phyloP scores from a whole-genome alignment of 78 protist genomes.

The Bodo saltans region DNA sequence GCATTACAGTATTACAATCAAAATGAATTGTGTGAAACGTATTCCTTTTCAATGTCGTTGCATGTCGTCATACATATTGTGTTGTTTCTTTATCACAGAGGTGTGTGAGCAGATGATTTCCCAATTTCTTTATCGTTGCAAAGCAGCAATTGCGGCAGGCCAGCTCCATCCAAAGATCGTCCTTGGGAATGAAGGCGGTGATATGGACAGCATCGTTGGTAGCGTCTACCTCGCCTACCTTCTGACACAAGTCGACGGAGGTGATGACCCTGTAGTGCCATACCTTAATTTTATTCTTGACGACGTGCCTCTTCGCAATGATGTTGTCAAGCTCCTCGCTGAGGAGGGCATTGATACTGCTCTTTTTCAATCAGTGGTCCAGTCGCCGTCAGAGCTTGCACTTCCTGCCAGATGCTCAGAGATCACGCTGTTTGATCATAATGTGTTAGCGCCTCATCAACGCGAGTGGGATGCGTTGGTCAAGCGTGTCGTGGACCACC shows the following conservation, averaged over 20 bases:
- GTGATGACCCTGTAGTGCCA: neutral
- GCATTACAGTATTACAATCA: too few relatives aligned
- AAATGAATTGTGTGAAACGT: too few relatives aligned
- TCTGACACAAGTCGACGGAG: neutral
- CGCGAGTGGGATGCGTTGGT: neutral
- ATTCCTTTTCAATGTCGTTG: too few relatives aligned
- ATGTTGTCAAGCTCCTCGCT: neutral
- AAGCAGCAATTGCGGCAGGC: too few relatives aligned
- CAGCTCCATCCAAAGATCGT: too few relatives aligned
- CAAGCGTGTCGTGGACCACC: neutral
- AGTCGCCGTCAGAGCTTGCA: neutral
- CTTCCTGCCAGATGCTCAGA: too few relatives aligned
- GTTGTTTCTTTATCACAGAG: too few relatives aligned
- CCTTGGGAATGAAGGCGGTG: neutral
- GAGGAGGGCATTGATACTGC: neutral
- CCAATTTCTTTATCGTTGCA: too few relatives aligned
- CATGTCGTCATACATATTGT: too few relatives aligned
- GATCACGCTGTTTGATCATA: neutral
- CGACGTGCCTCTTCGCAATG: neutral
- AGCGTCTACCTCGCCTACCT: neutral
- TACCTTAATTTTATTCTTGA: neutral
- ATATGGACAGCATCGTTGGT: neutral
- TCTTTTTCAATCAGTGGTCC: neutral
- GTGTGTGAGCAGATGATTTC: too few relatives aligned
- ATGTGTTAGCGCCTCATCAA: neutral